Evolutionary conservation across 352 stramenopile species (phyloP).

Genomic region (Pythium monospermum): DNA sequence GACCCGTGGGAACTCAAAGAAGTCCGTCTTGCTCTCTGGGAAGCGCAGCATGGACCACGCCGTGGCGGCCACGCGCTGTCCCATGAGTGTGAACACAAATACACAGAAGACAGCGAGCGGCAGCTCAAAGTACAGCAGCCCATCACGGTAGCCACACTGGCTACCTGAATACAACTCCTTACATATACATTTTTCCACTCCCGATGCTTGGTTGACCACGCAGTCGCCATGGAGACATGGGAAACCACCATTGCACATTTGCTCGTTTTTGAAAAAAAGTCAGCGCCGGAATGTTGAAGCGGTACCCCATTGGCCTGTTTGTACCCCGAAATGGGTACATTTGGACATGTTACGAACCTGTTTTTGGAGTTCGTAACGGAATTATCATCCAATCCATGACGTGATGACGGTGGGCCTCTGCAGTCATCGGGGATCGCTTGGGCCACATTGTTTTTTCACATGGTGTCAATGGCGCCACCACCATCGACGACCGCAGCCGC

Average conservation of each 20-base stretch:
- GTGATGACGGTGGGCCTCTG: too few species aligned
- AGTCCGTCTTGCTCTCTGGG: slow-evolving; percentile 19
- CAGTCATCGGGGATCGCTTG: too few species aligned
- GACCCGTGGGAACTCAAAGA: slow-evolving; percentile 44
- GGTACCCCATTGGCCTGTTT: too few species aligned
- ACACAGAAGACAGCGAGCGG: slow-evolving; percentile 36
- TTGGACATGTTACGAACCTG: too few species aligned
- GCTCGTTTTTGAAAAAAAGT: neutral
- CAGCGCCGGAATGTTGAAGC: slow-evolving; percentile 2
- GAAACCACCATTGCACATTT: slow-evolving; percentile 10
- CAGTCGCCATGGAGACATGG: slow-evolving; percentile 53
- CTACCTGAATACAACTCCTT: slow-evolving; percentile 38
- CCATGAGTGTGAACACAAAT: slow-evolving; percentile 31
- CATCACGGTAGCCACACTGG: slow-evolving; percentile 38
- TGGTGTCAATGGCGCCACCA: neutral
- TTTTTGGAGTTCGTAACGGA: too few species aligned
- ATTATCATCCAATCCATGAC: too few species aligned
- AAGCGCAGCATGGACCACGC: slow-evolving; percentile 34
- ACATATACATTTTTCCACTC: slow-evolving; percentile 32
- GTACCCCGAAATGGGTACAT: slow-evolving; percentile 5
- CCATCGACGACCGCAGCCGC: neutral
- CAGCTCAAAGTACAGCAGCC: slow-evolving; percentile 47
- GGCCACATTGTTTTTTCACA: neutral
- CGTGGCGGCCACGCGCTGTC: slow-evolving; percentile 24
- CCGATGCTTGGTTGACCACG: slow-evolving; percentile 12